These are phyloP conservation scores for Cryoendolithus antarcticus DNA, from an alignment of 2,329 filamentous ascomycete genomes.

Conservation along the genomic window DNA sequence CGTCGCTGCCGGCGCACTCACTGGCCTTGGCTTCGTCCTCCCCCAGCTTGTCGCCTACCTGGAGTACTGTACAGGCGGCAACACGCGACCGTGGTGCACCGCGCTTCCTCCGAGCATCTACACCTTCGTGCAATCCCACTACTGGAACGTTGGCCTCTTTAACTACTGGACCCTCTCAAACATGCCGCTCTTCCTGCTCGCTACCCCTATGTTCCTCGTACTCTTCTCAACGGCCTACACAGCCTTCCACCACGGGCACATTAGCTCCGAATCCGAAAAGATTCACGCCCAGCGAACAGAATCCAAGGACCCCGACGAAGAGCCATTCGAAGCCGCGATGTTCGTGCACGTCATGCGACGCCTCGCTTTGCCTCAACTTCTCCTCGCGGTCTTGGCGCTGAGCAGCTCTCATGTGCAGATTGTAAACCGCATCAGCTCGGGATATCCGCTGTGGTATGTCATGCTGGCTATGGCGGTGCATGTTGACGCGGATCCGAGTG, in stretches of 20 bases:
- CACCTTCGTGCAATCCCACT: constrained; percentile 73
- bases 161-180: constrained; percentile 84
- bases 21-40: constrained; percentile 53
- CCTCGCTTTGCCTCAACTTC: constrained; percentile 59
- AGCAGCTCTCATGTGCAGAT: constrained; percentile 90
- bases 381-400: constrained; percentile 59
- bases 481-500: constrained; percentile 3
- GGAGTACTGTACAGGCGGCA: constrained; percentile 47
- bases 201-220: constrained; percentile 61
- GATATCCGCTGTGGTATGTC: constrained; percentile 82
- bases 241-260: constrained; percentile 2
- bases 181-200: constrained; percentile 74
- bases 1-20: constrained; percentile 52
- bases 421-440: constrained; percentile 76
- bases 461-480: constrained; percentile 48
- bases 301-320: neutral
- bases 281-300: neutral
- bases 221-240: constrained; percentile 47
- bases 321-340: constrained; percentile 5
- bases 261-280: neutral
- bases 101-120: constrained; percentile 74
- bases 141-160: constrained; percentile 85
- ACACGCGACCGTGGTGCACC: constrained; percentile 58
- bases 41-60: constrained; percentile 68
- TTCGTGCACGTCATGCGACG: constrained; percentile 29